Conservation (phyloP, 306 rosid genomes). For the Sindora glabra region DNA sequence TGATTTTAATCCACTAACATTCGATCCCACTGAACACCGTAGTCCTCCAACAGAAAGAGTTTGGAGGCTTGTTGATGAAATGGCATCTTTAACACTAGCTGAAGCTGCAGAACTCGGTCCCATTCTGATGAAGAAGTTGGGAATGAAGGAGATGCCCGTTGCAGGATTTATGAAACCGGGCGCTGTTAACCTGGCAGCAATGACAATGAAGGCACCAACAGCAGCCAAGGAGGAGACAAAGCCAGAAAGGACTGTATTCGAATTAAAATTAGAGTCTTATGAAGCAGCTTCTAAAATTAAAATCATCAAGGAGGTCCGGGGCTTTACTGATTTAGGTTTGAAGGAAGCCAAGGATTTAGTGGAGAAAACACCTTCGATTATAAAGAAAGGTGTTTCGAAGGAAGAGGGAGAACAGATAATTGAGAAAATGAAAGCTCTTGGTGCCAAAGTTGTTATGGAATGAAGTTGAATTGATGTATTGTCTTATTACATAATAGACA, state of each 20-base stretch:
- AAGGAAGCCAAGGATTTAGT: conserved; percentile 51
- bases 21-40: conserved; percentile 72
- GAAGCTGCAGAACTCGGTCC: conserved; percentile 74
- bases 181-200: conserved; percentile 58
- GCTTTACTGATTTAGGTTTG: conserved; percentile 40
- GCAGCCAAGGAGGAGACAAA: conserved; percentile 70
- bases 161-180: conserved; percentile 77
- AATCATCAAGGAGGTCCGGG: conserved; percentile 43
- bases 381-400: conserved; percentile 40
- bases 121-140: conserved; percentile 58
- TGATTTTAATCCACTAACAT: conserved; percentile 78
- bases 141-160: conserved; percentile 50
- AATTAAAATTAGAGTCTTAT: conserved; percentile 39
- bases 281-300: conserved; percentile 41
- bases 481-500: too few species aligned
- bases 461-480: too few species aligned
- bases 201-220: conserved; percentile 40
- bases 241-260: conserved; percentile 35
- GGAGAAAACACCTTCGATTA: conserved; percentile 40
- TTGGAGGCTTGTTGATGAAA: conserved; percentile 76
- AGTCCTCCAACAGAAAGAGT: conserved; percentile 80
- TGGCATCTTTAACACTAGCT: conserved; percentile 63
- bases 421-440: conserved; percentile 36
- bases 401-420: conserved; percentile 31
- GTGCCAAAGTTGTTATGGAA: conserved; percentile 39